Base-by-base conservation (phyloP, 2,329 filamentous ascomycete species). In the Ascochyta koolunga region DNA sequence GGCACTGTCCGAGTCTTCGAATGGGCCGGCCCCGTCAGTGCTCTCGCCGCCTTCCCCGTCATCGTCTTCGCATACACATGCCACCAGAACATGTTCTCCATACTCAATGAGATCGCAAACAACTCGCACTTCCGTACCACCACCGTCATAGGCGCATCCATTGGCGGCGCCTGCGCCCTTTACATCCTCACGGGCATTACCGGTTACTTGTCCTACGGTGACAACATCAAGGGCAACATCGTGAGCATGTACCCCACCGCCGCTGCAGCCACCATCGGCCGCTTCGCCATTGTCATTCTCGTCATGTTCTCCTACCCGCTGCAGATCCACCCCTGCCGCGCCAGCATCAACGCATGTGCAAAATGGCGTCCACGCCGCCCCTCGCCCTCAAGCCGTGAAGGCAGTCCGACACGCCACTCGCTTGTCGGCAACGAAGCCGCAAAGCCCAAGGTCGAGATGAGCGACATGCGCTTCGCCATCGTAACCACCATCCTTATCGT, bases 61-160 rank as follows among this genome's bases (percentile, higher is more conserved):
- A 93, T 98, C 51, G 91, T 99, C 2, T 99, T 99, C 80, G 95
- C 93, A n/a, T 99, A 98, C 74, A 99, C 95, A 1, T 99, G 95
- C 73, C 95, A 99, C 76, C 95, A 99, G 70, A 99, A 99, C 73
- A 99, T 99, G 95, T 99, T 99, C 74, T 96, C 93, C 10, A 96
- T 99, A 62, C 79, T 99, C 38, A 99, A 99, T 68, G 95, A 99
- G 77, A 91, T 99, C 62, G 83, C 86, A 54, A 88, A 96, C 71
- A 91, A 92, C 75, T 90, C 90, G 3, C 91, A 91, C 18, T 83
- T 81, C 67, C 89, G 89, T 58, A 89, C 93, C 7, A 88, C 91
- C 0, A 83, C 85, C 15, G 93, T 99, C 8, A 87, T 98, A 11
- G 80, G 83, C 19, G 83, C 89, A 4, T 96, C 92, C 66, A 96